These are phyloP conservation scores for Penicillium atrosanguineum DNA, from an alignment of 495 filamentous ascomycete species.

Conservation along the genomic window DNA sequence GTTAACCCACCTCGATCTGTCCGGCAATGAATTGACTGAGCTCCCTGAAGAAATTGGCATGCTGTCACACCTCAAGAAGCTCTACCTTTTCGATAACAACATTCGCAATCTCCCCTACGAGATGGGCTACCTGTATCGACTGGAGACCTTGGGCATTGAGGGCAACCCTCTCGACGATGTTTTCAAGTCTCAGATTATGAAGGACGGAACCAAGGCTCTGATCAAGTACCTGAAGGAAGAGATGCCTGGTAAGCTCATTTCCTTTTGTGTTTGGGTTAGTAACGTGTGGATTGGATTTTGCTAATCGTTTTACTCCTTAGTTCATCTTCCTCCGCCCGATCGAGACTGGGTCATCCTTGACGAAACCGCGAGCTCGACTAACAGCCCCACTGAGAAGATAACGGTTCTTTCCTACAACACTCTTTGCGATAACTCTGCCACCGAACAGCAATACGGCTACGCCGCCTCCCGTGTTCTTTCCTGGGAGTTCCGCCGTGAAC, in stretches of 20 bases:
- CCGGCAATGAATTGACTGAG: constrained; percentile 77
- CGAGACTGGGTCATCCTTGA: constrained; percentile 69
- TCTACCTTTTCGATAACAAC: constrained; percentile 85
- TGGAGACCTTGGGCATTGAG: constrained; percentile 88
- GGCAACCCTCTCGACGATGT: constrained; percentile 79
- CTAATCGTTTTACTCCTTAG: constrained; percentile 17
- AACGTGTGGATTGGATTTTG: not conserved
- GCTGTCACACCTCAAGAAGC: constrained; percentile 78
- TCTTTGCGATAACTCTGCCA: constrained; percentile 88
- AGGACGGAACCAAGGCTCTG: constrained; percentile 80
- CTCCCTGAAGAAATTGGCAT: constrained; percentile 93
- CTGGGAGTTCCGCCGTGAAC: constrained; percentile 81
- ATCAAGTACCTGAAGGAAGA: constrained; percentile 78
- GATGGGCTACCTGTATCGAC: constrained; percentile 77
- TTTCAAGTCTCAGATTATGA: constrained; percentile 72
- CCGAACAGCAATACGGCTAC: constrained; percentile 80
- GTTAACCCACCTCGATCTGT: constrained; percentile 78
- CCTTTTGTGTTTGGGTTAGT: not conserved
- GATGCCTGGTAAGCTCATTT: constrained; percentile 65
- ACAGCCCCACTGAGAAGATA: constrained; percentile 55
- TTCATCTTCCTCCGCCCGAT: constrained; percentile 66
- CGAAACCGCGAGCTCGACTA: constrained; percentile 46
- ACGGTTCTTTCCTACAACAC: constrained; percentile 91
- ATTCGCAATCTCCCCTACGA: constrained; percentile 79
- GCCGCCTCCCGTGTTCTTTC: constrained; percentile 71